Evolutionary conservation across 78 protist species (phyloP), one percentile per base, ranked within the genome.

Genomic region (Planoprotostelium fungivorum): DNA sequence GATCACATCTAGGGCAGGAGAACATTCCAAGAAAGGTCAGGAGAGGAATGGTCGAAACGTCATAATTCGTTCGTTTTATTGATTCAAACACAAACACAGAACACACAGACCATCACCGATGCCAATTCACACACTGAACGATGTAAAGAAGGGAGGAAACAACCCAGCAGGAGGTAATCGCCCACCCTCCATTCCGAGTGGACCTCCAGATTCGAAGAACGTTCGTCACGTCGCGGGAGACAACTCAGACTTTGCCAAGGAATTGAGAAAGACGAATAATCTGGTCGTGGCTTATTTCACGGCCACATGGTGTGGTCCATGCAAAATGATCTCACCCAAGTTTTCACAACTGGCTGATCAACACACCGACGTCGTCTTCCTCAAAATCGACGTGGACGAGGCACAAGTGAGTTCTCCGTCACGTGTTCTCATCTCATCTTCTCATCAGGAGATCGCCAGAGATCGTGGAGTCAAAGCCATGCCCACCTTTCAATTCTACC

Each of bases 311-410:
- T 95, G 97, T 86, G 93, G 93, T 5, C 97, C 97, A 29, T 96
- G 97, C 90, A 38, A 92, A 36, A 35, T 35, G 37, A 95, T 96
- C 84, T 34, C 90, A 34, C 97, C 97, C 31, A 85, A 36, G 28
- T 95, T 92, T 38, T 95, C 63, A 35, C 87, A 34, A 34, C 36
- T 93, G 0, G 73, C 93, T 0, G 85, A 31, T 0, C 73, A 95
- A 87, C 83, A 92, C 51, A 29, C 93, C 31, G 87, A 90, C 38
- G 97, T 88, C 34, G 89, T 95, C 35, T 95, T 94, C 38, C 73
- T 96, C 38, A 91, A 94, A 84, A 86, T 94, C 37, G 97, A 96
- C 86, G 96, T 94, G 83, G 97, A 96, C 86, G 86, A 92, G 89
- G 88, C 90, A 73, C 37, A 35, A 85, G 94, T 92, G 88, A 39